A percentile compares a stretch with the other conserved stretches of the same genome.
These are phyloP conservation scores for Elaeis guineensis DNA, from an alignment of 176 grass and related monocot genomes.

Conservation along the genomic window DNA sequence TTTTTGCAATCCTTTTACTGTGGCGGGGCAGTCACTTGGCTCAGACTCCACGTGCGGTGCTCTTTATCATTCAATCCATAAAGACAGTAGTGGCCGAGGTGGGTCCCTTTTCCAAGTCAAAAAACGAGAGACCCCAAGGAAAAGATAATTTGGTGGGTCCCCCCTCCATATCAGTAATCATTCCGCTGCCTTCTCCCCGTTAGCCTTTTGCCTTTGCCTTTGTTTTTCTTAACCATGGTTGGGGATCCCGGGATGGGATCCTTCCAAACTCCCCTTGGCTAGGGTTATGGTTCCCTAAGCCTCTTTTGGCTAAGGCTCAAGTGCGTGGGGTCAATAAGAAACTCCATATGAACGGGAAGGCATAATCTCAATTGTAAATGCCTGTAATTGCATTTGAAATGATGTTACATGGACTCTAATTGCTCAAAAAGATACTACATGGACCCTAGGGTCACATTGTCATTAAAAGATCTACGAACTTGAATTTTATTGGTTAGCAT, in stretches of 20 bases:
- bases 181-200: slow-evolving; percentile 1
- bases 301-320: too few relatives aligned
- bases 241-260: neutral
- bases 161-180: slow-evolving; percentile 16
- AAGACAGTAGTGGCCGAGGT: slow-evolving; percentile 41
- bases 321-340: too few relatives aligned
- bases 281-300: neutral
- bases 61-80: slow-evolving; percentile 83
- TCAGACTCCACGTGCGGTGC: slow-evolving; percentile 95
- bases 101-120: slow-evolving; percentile 39
- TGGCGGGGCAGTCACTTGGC: slow-evolving; percentile 70
- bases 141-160: slow-evolving; percentile 7
- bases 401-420: too few relatives aligned
- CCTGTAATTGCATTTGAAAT: too few relatives aligned
- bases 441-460: too few relatives aligned
- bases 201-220: neutral
- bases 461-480: too few relatives aligned
- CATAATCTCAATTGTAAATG: too few relatives aligned
- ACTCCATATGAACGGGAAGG: too few relatives aligned
- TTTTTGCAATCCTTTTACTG: slow-evolving; percentile 47
- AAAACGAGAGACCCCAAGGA: slow-evolving; percentile 1
- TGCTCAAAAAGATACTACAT: too few relatives aligned
- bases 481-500: too few relatives aligned
- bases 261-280: neutral
- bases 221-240: slow-evolving; percentile 3